phyloP scores from a whole-genome alignment of 2,329 filamentous ascomycete species.

The Colletotrichum sp. region DNA sequence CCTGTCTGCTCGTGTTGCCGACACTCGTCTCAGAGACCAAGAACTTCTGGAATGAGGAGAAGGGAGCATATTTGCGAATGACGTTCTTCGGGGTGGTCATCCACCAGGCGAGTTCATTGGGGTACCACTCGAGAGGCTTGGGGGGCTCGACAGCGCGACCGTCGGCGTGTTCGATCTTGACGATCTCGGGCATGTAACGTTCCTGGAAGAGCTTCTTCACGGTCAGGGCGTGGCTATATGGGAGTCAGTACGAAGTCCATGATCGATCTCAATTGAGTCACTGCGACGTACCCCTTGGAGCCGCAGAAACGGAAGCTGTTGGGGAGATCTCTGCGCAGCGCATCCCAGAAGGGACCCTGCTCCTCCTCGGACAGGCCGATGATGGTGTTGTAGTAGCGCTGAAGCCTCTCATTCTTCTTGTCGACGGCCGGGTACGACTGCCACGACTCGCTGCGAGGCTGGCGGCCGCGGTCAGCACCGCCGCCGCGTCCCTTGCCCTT shows the following conservation, averaged over 20 bases:
- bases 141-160: slow-evolving; percentile 83
- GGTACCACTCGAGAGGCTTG: slow-evolving; percentile 86
- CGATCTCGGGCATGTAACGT: slow-evolving; percentile 90
- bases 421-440: slow-evolving; percentile 62
- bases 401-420: slow-evolving; percentile 84
- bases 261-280: background rate
- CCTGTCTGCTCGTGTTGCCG: slow-evolving; percentile 96
- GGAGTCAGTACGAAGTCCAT: background rate
- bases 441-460: slow-evolving; percentile 21
- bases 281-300: slow-evolving; percentile 74
- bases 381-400: slow-evolving; percentile 84
- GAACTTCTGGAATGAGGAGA: slow-evolving; percentile 96
- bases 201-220: slow-evolving; percentile 89
- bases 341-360: slow-evolving; percentile 81
- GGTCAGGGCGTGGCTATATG: slow-evolving; percentile 79
- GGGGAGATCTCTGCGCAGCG: slow-evolving; percentile 82
- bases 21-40: slow-evolving; percentile 96
- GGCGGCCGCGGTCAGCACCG: slow-evolving; percentile 13
- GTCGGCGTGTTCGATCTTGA: slow-evolving; percentile 81
- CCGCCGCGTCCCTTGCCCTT: slow-evolving; percentile 16
- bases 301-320: slow-evolving; percentile 99
- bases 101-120: slow-evolving; percentile 92
- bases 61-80: slow-evolving; percentile 90
- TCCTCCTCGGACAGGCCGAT: slow-evolving; percentile 80
- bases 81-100: slow-evolving; percentile 99